Conservation (phyloP, 2,329 filamentous ascomycete genomes). For the Fusarium drepaniforme region DNA sequence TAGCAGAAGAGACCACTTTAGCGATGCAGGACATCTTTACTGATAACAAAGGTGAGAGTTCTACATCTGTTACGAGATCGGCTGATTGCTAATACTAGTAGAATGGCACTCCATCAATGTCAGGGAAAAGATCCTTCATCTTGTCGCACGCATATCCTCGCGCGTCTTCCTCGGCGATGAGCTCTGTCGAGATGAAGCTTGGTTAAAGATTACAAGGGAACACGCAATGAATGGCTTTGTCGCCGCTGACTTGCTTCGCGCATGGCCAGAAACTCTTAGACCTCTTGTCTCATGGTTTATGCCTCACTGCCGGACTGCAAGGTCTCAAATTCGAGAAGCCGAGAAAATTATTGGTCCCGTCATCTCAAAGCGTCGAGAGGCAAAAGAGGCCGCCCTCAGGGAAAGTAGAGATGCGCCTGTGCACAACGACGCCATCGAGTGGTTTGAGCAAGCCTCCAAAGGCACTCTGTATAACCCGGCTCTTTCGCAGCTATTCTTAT, state of each 20-base stretch:
- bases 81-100: not conserved
- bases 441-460: conserved; percentile 62
- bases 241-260: conserved; percentile 44
- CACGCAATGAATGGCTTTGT: conserved; percentile 59
- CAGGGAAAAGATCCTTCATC: not conserved
- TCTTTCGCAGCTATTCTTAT: conserved; percentile 38
- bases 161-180: conserved; percentile 55
- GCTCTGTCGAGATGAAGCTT: conserved; percentile 57
- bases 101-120: not conserved
- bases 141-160: conserved; percentile 33
- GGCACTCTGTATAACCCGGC: conserved; percentile 20
- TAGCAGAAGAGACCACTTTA: not conserved
- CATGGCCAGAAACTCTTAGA: conserved; percentile 59
- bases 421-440: conserved; percentile 64
- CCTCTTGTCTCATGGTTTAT: conserved; percentile 60
- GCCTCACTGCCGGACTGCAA: conserved; percentile 51
- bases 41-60: not conserved
- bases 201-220: conserved; percentile 57
- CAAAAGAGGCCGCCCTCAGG: conserved; percentile 45
- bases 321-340: conserved; percentile 12
- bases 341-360: conserved; percentile 48
- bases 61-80: not conserved
- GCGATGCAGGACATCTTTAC: not conserved
- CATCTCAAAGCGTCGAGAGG: conserved; percentile 58
- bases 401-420: conserved; percentile 6